phyloP scores from a whole-genome alignment of 352 stramenopile genomes.

The Phytophthora vignae region DNA sequence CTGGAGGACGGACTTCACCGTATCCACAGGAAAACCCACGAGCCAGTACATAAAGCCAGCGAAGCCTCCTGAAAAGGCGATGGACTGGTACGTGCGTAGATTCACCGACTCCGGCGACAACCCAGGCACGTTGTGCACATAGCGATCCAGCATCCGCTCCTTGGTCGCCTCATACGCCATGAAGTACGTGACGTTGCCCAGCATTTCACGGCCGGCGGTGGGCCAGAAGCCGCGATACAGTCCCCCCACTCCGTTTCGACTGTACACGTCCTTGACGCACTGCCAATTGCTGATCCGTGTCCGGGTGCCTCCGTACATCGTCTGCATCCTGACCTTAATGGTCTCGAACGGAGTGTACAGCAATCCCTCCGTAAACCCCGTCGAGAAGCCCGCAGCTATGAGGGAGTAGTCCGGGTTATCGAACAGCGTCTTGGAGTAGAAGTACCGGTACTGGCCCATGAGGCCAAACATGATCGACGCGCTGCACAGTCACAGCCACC shows the following conservation, averaged over 20 bases:
- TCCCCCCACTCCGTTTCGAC: slow-evolving; percentile 63
- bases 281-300: slow-evolving; percentile 80
- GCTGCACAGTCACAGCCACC: slow-evolving; percentile 29
- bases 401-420: slow-evolving; percentile 62
- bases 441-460: slow-evolving; percentile 78
- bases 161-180: slow-evolving; percentile 84
- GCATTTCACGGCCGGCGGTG: slow-evolving; percentile 77
- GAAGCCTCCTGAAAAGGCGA: slow-evolving; percentile 73
- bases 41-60: slow-evolving; percentile 89
- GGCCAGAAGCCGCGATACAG: slow-evolving; percentile 81
- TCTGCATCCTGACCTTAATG: slow-evolving; percentile 84
- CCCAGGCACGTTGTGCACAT: slow-evolving; percentile 48
- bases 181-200: slow-evolving; percentile 88
- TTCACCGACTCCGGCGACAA: slow-evolving; percentile 64
- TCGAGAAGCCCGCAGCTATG: slow-evolving; percentile 63
- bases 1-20: slow-evolving; percentile 87
- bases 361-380: slow-evolving; percentile 65
- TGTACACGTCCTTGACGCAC: slow-evolving; percentile 71
- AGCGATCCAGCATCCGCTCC: slow-evolving; percentile 63
- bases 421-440: slow-evolving; percentile 58
- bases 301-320: slow-evolving; percentile 56
- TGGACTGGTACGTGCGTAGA: slow-evolving; percentile 77
- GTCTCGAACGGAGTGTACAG: slow-evolving; percentile 83
- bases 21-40: slow-evolving; percentile 83
- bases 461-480: slow-evolving; percentile 75